Evolutionary conservation across 2,329 filamentous ascomycete genomes (phyloP).

Genomic region (Capronia coronata): DNA sequence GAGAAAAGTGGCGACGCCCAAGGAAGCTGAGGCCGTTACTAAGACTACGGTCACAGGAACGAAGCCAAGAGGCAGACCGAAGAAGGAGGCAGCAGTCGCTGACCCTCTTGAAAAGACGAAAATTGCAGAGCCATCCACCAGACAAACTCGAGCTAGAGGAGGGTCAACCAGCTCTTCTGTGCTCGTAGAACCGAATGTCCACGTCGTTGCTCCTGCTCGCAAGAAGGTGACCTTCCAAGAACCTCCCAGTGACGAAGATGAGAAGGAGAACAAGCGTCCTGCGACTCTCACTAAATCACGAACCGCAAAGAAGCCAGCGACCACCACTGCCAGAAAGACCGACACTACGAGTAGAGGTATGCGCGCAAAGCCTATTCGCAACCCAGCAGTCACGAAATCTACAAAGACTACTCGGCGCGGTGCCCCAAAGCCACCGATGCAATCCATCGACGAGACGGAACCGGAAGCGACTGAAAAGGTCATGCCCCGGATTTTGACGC

Average conservation of each 20-base stretch:
- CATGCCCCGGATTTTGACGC: conserved; percentile 35
- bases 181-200: conserved; percentile 6
- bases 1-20: conserved; percentile 1
- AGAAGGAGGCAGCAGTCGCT: conserved; percentile 24
- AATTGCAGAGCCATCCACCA: conserved; percentile 8
- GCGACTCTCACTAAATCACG: conserved; percentile 20
- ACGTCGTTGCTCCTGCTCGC: conserved; percentile 29
- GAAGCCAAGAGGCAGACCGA: conserved; percentile 30
- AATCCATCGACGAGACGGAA: conserved; percentile 13
- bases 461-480: conserved; percentile 29
- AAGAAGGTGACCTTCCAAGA: conserved; percentile 47
- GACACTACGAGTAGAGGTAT: conserved; percentile 35
- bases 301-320: conserved; percentile 28
- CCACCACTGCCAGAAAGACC: conserved; percentile 27
- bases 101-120: conserved; percentile 6
- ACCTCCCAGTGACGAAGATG: conserved; percentile 31
- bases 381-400: conserved; percentile 32
- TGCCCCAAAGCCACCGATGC: conserved; percentile 15
- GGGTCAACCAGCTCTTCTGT: conserved; percentile 14
- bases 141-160: conserved; percentile 22
- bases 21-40: conserved; percentile 3
- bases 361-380: conserved; percentile 43
- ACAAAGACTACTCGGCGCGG: conserved; percentile 31
- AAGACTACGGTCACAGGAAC: conserved; percentile 5
- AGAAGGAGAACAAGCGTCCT: conserved; percentile 37